Conservation (phyloP, 768 basidiomycete species). For the Tubosaeta sp. region DNA sequence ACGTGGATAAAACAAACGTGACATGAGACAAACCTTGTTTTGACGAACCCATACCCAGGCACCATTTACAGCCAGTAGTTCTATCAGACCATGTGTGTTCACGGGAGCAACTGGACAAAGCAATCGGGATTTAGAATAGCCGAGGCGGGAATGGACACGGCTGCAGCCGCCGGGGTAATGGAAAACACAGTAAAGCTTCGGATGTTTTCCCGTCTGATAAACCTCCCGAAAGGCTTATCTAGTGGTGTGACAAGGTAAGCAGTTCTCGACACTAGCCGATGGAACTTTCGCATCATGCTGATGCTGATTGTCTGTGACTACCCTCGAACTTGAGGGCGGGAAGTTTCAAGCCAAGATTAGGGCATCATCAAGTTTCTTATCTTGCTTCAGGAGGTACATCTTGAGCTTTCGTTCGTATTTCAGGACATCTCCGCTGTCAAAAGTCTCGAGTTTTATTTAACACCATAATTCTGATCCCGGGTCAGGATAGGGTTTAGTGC, state of each 20-base stretch:
- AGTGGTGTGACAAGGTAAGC: background rate
- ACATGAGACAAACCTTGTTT: conserved; percentile 32
- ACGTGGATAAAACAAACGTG: conserved; percentile 26
- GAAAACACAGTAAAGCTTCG: conserved; percentile 13
- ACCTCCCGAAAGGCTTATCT: conserved; percentile 14
- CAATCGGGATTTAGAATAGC: conserved; percentile 4
- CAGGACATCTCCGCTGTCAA: background rate
- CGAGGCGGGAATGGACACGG: conserved; percentile 13
- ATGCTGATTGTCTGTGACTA: too few species aligned
- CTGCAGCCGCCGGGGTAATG: background rate
- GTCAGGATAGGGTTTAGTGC: background rate
- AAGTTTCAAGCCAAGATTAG: background rate
- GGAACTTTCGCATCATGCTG: background rate
- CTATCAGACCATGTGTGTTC: conserved; percentile 14
- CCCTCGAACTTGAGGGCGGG: background rate
- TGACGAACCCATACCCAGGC: conserved; percentile 18
- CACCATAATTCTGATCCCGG: conserved; percentile 3
- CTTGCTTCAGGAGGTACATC: too few species aligned
- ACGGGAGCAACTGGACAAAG: conserved; percentile 9
- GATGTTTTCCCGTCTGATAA: conserved; percentile 8
- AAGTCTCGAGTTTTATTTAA: background rate
- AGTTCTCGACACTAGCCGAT: background rate
- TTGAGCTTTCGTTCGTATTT: background rate
- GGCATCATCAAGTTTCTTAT: background rate
- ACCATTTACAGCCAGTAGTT: conserved; percentile 11